These are phyloP conservation scores for Lasiodiplodia sp. DNA, from an alignment of 2,329 filamentous ascomycete genomes.

Conservation along the genomic window DNA sequence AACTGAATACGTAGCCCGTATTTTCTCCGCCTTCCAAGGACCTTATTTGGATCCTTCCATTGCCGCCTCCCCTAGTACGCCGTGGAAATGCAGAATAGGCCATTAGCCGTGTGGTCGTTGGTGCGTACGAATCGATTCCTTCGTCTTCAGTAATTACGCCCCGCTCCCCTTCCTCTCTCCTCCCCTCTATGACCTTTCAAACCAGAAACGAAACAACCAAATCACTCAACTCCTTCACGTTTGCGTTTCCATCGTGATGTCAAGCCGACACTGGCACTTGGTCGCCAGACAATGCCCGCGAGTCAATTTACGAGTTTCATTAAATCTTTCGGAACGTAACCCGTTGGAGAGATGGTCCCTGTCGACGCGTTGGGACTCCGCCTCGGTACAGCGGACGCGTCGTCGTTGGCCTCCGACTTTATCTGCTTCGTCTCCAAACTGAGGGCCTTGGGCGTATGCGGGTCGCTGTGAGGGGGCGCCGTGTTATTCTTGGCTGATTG, in stretches of 20 bases:
- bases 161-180: neutral
- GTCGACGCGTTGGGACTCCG: constrained; percentile 1
- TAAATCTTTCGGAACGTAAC: constrained; percentile 16
- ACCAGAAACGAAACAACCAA: constrained; percentile 9
- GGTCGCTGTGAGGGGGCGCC: constrained; percentile 32
- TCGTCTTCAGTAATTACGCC: constrained; percentile 6
- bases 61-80: constrained; percentile 8
- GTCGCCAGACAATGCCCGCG: neutral
- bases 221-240: constrained; percentile 18
- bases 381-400: neutral
- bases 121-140: constrained; percentile 10
- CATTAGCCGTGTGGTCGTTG: constrained; percentile 14
- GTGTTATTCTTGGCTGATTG: constrained; percentile 44
- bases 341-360: constrained; percentile 21
- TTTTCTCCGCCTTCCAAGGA: constrained; percentile 2
- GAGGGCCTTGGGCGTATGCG: neutral
- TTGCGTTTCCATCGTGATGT: constrained; percentile 23
- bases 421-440: constrained; percentile 16
- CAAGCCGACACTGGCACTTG: neutral
- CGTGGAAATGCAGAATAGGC: constrained; percentile 23
- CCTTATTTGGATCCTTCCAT: constrained; percentile 9
- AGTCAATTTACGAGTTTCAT: constrained; percentile 12
- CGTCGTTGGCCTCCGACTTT: neutral
- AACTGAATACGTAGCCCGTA: neutral
- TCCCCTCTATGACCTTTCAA: constrained; percentile 12